Conservation (phyloP, 805 yeast genomes). For the Metschnikowia cubensis region DNA sequence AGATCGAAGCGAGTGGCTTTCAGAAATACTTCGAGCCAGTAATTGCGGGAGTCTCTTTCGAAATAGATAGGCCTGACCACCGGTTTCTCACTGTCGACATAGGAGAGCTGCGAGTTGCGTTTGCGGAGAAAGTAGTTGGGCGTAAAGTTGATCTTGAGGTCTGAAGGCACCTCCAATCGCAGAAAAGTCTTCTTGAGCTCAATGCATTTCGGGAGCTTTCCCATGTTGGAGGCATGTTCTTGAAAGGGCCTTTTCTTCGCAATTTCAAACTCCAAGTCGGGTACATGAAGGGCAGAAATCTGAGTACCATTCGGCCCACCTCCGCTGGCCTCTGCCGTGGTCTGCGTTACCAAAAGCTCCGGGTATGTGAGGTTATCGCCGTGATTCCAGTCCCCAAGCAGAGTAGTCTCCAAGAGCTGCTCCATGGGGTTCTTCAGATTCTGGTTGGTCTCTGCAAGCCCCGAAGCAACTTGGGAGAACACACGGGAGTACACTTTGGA, state of each 20-base stretch:
- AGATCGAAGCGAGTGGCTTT: constrained; percentile 26
- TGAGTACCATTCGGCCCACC: neutral
- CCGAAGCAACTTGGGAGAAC: neutral
- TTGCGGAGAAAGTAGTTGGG: constrained; percentile 5
- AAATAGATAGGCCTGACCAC: constrained; percentile 26
- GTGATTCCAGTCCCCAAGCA: neutral
- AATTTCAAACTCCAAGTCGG: neutral
- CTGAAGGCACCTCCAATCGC: neutral
- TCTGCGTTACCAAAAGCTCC: neutral
- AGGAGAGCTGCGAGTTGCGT: neutral
- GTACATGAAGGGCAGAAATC: neutral
- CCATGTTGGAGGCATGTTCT: neutral
- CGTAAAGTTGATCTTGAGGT: neutral
- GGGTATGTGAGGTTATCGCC: neutral
- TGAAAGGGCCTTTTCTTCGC: too few relatives aligned
- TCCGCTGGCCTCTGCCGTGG: neutral
- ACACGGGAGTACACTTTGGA: constrained; percentile 1
- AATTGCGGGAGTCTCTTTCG: constrained; percentile 15
- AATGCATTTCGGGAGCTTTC: constrained; percentile 1
- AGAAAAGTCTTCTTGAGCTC: neutral
- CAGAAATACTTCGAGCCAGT: constrained; percentile 33
- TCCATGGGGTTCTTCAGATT: neutral
- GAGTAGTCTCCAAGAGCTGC: neutral
- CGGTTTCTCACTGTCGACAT: neutral
- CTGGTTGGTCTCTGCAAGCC: neutral